Evolutionary conservation across 2,329 filamentous ascomycete species (phyloP), one percentile per base, ranked within the genome.

Genomic region (Pseudogymnoascus sp.): DNA sequence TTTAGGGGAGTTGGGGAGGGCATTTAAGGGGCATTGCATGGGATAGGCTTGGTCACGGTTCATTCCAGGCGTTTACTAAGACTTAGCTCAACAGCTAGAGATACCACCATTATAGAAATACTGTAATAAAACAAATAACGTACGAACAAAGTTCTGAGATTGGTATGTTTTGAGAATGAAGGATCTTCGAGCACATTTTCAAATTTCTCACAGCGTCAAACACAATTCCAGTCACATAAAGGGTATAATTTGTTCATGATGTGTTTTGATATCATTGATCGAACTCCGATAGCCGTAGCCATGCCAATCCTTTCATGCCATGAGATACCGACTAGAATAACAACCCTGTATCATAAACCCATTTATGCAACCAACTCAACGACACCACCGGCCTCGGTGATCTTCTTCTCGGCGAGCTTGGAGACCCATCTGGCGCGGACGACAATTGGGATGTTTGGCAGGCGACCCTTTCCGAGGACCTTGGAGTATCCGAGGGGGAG

Each of bases 401-500:
- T 97, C 90, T 99, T 99, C 83, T 91, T 85, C 89, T 99, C 94
- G 71, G 94, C 94, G 78, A 96, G 88, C 78, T 90, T 89, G 85
- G 88, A 92, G 81, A 99, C 90, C 84, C 92, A 97, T 78, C 94
- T 85, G 72, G 94, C 93, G 77, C 91, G 91, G 71, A 99, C 92
- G 74, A 99, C 91, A 74, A 99, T 80, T 71, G 94, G 94, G 74
- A 97, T 86, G 76, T 93, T 83, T 75, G 94, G 93, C 74, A 97
- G 83, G 76, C 93, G 88, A 80, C 94, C 94, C 88, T 99, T 99
- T 78, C 94, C 95, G 77, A 99, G 90, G 71, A 99, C 87, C 85
- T 99, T 99, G 77, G 92, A 90, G 88, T 97, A 99, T 73, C 95
- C 94, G 79, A 96, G 89, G 73, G 92, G 85, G 69, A 97, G 89